Conservation (phyloP, 2,329 filamentous ascomycete genomes). For the Fusarium zealandicum region DNA sequence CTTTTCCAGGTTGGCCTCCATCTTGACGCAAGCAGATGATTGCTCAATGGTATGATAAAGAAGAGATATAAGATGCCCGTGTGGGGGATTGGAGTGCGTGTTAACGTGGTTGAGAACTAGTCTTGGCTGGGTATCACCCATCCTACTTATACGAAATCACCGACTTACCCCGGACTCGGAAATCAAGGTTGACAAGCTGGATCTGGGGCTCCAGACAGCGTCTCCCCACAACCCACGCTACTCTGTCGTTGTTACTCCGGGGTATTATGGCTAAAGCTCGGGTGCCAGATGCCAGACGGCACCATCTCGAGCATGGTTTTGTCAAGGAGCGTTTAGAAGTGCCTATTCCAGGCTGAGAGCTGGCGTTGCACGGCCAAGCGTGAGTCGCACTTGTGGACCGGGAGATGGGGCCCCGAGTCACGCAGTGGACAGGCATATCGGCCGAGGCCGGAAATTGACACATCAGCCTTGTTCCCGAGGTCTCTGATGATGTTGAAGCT, state of each 20-base stretch:
- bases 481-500: not conserved
- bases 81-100: not conserved
- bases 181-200: constrained; percentile 4
- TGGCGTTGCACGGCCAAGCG: constrained; percentile 6
- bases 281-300: not conserved
- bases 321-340: constrained; percentile 26
- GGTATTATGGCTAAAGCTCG: constrained; percentile 10
- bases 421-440: constrained; percentile 5
- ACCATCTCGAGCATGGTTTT: not conserved
- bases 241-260: not conserved
- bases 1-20: constrained; percentile 19
- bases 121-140: not conserved
- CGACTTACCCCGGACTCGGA: constrained; percentile 26
- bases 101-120: not conserved
- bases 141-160: constrained; percentile 21
- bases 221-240: constrained; percentile 8
- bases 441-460: not conserved
- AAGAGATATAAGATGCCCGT: not conserved
- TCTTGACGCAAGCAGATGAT: not conserved
- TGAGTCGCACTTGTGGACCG: constrained; percentile 7
- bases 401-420: constrained; percentile 9
- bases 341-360: constrained; percentile 19
- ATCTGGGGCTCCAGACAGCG: constrained; percentile 17
- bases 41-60: not conserved
- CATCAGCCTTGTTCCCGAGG: not conserved